These are phyloP conservation scores for Boechera retrofracta DNA, from an alignment of 345 rosid species.

Conservation along the genomic window DNA sequence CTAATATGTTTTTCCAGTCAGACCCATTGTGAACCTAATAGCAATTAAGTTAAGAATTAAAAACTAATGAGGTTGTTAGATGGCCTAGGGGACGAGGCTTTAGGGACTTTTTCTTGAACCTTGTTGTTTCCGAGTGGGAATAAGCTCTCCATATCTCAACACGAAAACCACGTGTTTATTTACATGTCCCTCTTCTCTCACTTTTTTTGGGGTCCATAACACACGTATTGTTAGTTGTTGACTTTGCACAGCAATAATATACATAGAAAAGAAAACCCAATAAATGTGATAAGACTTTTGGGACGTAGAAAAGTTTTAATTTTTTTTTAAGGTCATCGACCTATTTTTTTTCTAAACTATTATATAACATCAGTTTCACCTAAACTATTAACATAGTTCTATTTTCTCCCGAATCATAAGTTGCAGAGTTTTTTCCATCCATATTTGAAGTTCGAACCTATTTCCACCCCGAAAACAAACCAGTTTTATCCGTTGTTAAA, in stretches of 20 bases:
- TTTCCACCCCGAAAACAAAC: no score
- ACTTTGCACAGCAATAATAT: no score
- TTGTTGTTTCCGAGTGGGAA: slow-evolving; percentile 30
- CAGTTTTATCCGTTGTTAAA: no score
- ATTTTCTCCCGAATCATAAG: no score
- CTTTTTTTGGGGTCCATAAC: background rate
- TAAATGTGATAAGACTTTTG: background rate
- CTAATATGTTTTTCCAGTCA: no score
- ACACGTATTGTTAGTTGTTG: background rate
- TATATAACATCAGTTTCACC: no score
- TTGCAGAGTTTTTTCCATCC: no score
- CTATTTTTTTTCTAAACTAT: no score
- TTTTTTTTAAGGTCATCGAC: no score
- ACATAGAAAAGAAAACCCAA: background rate
- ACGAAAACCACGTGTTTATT: slow-evolving; percentile 27
- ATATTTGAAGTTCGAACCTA: no score
- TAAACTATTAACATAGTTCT: no score
- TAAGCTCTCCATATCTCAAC: background rate
- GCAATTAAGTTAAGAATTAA: background rate
- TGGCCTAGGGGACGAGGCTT: background rate
- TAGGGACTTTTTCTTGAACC: background rate
- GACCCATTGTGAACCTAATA: no score
- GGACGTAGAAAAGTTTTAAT: background rate
- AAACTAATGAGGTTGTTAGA: background rate
- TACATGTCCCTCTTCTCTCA: background rate